Base-by-base conservation (phyloP, 257 asterid genomes). In the Orobanche coerulescens region DNA sequence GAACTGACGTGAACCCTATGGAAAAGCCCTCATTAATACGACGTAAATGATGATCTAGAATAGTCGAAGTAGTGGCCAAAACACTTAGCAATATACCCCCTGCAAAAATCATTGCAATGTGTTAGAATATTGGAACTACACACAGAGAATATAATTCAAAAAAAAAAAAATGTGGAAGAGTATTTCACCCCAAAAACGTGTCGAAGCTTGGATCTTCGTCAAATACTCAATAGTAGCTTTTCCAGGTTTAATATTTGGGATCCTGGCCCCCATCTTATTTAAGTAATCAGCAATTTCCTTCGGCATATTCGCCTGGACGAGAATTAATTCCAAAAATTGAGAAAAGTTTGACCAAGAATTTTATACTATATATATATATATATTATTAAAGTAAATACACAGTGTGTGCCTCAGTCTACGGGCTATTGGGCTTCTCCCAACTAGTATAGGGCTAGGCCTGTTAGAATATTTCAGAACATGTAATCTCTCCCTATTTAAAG, bases 201-300 rank as follows among this genome's bases (percentile, higher is more conserved):
- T 88, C 19, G 98, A 93, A 40, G 95, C 90, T 81, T 93, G 98
- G 74, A 93, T 75, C 78, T 86, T 86, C n/a, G 95, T 86, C 75
- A 93, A 70, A 76, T 89, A 89, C 76, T 90, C 97, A 3, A 93
- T 76, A 26, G 98, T 89, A 63, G 97, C 95, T 76, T 83, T 88
- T 74, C 98, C 98, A 3, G 98, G 98, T 75, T 93, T 93, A 70
- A 89, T 75, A 49, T 78, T 79, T 22, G 97, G 97, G 72, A 93
- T 82, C 75, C 97, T 78, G 31, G 97, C 97, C 3, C 96, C 95
- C 89, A 93, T 93, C 81, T 93, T 93, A 71, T 93, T 93, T 63
- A 93, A 81, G 79, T 93, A 93, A 74, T 93, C 98, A 71, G 95
- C 79, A 67, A 93, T 93, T 78, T 89, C 98, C 82, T 89, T 93